Evolutionary conservation across 331 rosid genomes (phyloP), one percentile per base, ranked within the genome.

Genomic region (Telfairia occidentalis): DNA sequence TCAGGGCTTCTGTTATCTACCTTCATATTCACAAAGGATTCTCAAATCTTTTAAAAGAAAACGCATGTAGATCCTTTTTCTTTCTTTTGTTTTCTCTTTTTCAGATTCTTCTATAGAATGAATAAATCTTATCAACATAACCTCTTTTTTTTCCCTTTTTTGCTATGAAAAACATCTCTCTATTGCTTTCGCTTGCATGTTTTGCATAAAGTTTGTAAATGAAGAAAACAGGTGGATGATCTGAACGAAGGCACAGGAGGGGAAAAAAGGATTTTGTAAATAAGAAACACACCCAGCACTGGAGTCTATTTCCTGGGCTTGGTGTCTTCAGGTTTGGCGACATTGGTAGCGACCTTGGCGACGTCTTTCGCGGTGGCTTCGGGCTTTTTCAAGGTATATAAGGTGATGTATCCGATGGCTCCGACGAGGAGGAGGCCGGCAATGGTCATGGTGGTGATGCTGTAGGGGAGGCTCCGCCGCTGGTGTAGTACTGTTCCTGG

Each of bases 401-500:
- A 81, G 34, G 86, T 85, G n/a, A 77, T 15, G 71, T 89, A 91
- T 0, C 90, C 96, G 1, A 82, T 34, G 74, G 81, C 66, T 1
- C 79, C 91, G 0, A 82, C 23, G 13, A 91, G 30, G 61, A 79
- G 12, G 66, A 91, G 77, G 73, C 97, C 96, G 1, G 80, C 81
- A 0, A 88, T 0, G 7, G 87, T 19, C 82, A 89, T 82, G 29
- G 84, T 74, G 1, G 89, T 11, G 54, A 57, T 10, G 64, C 73
- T 86, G 81, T 71, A 69, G 2, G 97, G 97, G 67, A 93, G 92
- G 21, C 78, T 73, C 57, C 81, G 82, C 37, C 87, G 82, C 80
- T 89, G 92, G 75, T 94, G 98, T 67, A 94, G 96, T 13, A 82
- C 67, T 19, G 67, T 83, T 0, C 90, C 89, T 0, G 88, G 95